Evolutionary conservation across 345 rosid genomes (phyloP).

Genomic region (Hypericum perforatum): DNA sequence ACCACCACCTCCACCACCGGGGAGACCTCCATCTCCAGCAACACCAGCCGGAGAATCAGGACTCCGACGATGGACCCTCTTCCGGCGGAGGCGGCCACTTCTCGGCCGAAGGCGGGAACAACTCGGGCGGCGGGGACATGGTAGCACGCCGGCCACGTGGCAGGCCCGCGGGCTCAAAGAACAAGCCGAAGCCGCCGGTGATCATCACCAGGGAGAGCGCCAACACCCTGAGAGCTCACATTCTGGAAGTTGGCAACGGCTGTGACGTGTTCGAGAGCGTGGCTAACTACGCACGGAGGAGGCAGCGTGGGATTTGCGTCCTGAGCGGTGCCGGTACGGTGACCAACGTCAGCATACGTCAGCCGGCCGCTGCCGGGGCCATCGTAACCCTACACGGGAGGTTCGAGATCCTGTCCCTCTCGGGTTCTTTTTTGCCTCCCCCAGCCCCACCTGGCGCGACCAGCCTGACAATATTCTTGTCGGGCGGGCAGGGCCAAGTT

Average conservation of each 20-base stretch:
- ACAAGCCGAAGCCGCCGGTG: conserved; percentile 83
- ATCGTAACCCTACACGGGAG: conserved; percentile 75
- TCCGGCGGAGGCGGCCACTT: conserved; percentile 28
- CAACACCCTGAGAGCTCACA: conserved; percentile 92
- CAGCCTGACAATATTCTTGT: conserved; percentile 67
- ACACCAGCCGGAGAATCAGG: conserved; percentile 38
- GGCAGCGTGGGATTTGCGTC: conserved; percentile 89
- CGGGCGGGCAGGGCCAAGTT: conserved; percentile 91
- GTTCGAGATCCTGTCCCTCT: conserved; percentile 80
- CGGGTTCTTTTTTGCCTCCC: conserved; percentile 88
- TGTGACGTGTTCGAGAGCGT: conserved; percentile 83
- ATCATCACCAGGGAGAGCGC: conserved; percentile 96
- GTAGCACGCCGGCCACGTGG: conserved; percentile 73
- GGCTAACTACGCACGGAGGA: conserved; percentile 75
- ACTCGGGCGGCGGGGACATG: conserved; percentile 24
- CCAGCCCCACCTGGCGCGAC: conserved; percentile 98
- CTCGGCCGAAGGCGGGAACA: conserved; percentile 24
- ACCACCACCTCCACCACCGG: conserved; percentile 35
- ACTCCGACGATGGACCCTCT: conserved; percentile 22
- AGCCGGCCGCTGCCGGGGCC: conserved; percentile 77
- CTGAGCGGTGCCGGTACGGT: conserved; percentile 85
- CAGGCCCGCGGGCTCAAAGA: conserved; percentile 87
- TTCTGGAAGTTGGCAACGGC: conserved; percentile 82
- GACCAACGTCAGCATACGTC: conserved; percentile 80
- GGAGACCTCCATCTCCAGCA: conserved; percentile 51